Conservation (phyloP, 305 asterid species). For the Solanum hybrid region DNA sequence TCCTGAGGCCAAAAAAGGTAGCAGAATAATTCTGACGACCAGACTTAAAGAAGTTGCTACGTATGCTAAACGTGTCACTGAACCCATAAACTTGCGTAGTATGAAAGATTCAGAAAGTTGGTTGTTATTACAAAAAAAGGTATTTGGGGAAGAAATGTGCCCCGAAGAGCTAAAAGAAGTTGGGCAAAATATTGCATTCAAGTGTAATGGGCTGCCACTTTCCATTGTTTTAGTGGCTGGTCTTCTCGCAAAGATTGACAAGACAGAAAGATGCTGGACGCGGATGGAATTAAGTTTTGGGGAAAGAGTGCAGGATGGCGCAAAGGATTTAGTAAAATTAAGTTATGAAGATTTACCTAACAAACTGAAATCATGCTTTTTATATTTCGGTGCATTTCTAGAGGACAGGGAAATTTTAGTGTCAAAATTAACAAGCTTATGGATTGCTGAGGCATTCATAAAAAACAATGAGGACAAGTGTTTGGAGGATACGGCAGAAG, state of each 20-base stretch:
- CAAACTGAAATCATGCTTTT: slow-evolving; percentile 22
- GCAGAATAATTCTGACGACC: slow-evolving; percentile 8
- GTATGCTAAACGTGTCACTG: neutral
- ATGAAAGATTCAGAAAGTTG: neutral
- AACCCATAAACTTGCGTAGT: neutral
- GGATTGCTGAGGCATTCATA: slow-evolving; percentile 14
- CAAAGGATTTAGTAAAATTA: slow-evolving; percentile 14
- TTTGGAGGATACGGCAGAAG: slow-evolving; percentile 8
- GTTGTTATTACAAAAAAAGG: neutral
- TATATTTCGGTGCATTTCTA: slow-evolving; percentile 4
- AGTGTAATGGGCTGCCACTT: slow-evolving; percentile 11
- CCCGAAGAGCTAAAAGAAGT: neutral
- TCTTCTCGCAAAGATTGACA: neutral
- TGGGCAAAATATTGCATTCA: neutral
- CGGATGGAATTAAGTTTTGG: neutral
- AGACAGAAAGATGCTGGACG: neutral
- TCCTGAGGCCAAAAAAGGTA: neutral
- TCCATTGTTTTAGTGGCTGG: slow-evolving; percentile 7
- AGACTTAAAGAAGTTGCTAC: neutral
- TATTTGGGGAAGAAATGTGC: neutral
- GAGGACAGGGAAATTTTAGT: slow-evolving; percentile 5
- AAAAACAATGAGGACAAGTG: neutral
- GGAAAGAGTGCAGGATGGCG: neutral
- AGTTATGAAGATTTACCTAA: slow-evolving; percentile 23
- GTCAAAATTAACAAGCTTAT: slow-evolving; percentile 5